phyloP scores from a whole-genome alignment of 805 yeast genomes.

The Saccharomycopsis capsularis region DNA sequence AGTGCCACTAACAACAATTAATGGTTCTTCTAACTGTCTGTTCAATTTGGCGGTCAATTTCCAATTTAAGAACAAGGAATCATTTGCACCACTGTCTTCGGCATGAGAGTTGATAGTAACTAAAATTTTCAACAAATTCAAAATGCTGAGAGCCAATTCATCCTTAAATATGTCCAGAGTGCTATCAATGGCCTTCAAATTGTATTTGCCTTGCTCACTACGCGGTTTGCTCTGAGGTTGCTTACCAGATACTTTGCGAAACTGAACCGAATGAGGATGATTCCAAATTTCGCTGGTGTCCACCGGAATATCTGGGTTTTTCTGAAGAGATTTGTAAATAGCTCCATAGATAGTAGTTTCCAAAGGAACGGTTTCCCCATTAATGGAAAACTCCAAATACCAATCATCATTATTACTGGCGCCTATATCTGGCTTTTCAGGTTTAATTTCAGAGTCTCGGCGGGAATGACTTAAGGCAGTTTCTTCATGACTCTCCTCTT shows the following conservation, averaged over 20 bases:
- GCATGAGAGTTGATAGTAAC: slow-evolving; percentile 34
- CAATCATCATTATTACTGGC: slow-evolving; percentile 23
- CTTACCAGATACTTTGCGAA: slow-evolving; percentile 32
- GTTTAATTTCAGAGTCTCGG: slow-evolving; percentile 11
- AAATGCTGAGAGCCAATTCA: slow-evolving; percentile 28
- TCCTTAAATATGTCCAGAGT: slow-evolving; percentile 30
- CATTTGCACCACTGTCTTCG: slow-evolving; percentile 16
- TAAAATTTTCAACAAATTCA: slow-evolving; percentile 43
- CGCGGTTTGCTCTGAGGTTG: slow-evolving; percentile 18
- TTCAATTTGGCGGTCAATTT: slow-evolving; percentile 81
- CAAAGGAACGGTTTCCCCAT: slow-evolving; percentile 51
- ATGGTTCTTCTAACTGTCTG: slow-evolving; percentile 82
- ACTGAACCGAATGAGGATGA: slow-evolving; percentile 45
- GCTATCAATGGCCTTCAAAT: slow-evolving; percentile 23
- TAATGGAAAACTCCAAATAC: slow-evolving; percentile 49
- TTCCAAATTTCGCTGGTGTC: slow-evolving; percentile 53
- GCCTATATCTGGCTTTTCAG: slow-evolving; percentile 24
- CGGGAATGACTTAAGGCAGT: background rate
- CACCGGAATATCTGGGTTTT: slow-evolving; percentile 24
- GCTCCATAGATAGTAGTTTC: slow-evolving; percentile 77
- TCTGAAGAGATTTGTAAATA: slow-evolving; percentile 44
- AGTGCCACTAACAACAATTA: slow-evolving; percentile 78
- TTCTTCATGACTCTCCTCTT: too few species aligned
- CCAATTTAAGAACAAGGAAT: slow-evolving; percentile 54
- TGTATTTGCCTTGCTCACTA: background rate